Evolutionary conservation across 75 land plant species (phyloP).

Genomic region (Pinus albicaulis): DNA sequence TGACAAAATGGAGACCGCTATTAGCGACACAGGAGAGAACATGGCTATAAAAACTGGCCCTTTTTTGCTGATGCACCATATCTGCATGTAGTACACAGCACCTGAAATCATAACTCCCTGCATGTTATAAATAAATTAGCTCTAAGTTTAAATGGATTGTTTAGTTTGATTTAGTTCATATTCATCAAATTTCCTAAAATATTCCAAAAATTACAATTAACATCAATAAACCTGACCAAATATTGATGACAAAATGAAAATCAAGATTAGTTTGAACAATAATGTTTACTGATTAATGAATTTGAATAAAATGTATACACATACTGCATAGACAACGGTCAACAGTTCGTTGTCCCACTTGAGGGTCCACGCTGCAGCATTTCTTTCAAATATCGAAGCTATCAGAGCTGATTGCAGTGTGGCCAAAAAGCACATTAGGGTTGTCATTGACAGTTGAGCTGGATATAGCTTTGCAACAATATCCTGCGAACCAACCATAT

Average conservation of each 20-base stretch:
- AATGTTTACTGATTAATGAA: not conserved
- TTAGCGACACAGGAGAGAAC: conserved; percentile 56
- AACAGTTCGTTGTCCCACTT: not conserved
- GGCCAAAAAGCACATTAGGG: conserved; percentile 1
- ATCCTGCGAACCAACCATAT: not conserved
- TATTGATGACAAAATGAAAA: not conserved
- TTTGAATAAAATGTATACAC: not conserved
- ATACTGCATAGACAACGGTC: not conserved
- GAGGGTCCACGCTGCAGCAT: not conserved
- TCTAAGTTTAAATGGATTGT: no score
- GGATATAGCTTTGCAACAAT: not conserved
- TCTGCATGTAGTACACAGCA: conserved; percentile 58
- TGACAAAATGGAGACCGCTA: conserved; percentile 63
- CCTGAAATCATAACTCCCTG: conserved; percentile 78
- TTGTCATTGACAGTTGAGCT: not conserved
- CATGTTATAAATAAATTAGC: not conserved
- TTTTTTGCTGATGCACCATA: conserved; percentile 65
- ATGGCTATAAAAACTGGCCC: conserved; percentile 73
- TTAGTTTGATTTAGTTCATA: no score
- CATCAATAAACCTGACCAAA: no score
- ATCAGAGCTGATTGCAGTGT: not conserved
- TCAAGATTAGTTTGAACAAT: not conserved
- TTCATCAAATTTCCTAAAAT: no score
- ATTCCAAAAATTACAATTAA: no score
- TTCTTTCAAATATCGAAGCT: not conserved